Base-by-base conservation (phyloP, 1,139 yeast genomes). In the Protomyces gravidus region DNA sequence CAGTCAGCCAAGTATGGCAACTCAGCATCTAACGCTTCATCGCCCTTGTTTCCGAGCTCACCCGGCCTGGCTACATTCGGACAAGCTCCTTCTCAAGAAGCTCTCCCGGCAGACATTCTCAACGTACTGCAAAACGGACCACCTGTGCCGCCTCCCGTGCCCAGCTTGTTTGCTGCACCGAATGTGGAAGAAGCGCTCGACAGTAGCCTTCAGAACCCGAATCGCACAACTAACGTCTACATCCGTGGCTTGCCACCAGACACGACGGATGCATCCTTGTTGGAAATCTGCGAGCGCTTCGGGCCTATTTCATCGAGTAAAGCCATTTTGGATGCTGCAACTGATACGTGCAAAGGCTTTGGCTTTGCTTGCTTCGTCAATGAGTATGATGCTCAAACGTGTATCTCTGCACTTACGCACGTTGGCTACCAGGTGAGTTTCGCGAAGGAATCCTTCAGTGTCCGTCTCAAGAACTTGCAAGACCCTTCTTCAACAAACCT, bases 181-280 rank as follows among this genome's bases (percentile, higher is more conserved):
- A 32, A 55, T 13, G 25, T 36, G 13, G 51, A 53, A 30, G 52
- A 47, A 42, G 51, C 62, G 5, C 57, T 65, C 19, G 67, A 65
- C 33, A 65, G 62, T 26, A 59, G 66, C 19, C 46, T 65, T 59
- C 61, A 64, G 36, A 65, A 65, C 48, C 67, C 67, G 6, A 61
- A 64, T 15, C 50, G 59, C 30, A 65, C 67, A 13, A 66, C 67
- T 7, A 66, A 66, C 40, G 75, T 75, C 32, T 66, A 67, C 42
- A 65, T 66, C 40, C 63, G 68, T 19, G 68, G 68, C 5, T 58
- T 66, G 15, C 63, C 68, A 5, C 68, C 68, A 4, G 63, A 62
- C 30, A 66, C 66, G 5, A 66, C 68, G 3, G 68, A 66, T 48
- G 68, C 62, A n/a, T 60, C 28, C 36, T 57, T 66, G 5, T 33